Evolutionary conservation across 768 basidiomycete genomes (phyloP).

Genomic region (Termitomyces sp.): DNA sequence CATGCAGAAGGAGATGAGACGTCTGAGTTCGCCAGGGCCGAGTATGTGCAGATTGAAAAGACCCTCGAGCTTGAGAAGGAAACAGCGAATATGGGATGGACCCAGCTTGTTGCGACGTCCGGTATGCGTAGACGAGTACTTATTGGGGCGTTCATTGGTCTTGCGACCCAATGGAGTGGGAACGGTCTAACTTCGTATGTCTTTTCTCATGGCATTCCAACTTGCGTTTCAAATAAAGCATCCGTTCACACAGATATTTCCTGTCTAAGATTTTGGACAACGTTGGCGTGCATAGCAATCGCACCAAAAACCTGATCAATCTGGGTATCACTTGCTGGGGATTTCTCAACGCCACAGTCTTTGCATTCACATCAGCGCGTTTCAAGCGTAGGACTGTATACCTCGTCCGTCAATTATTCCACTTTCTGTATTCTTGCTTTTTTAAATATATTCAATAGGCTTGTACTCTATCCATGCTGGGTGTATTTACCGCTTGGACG

Average conservation of each 20-base stretch:
- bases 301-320: slow-evolving; percentile 54
- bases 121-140: slow-evolving; percentile 52
- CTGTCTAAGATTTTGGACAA: slow-evolving; percentile 51
- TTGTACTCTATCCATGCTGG: slow-evolving; percentile 43
- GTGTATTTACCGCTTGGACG: slow-evolving; percentile 55
- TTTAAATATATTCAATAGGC: slow-evolving; percentile 24
- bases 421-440: background rate
- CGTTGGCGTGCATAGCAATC: slow-evolving; percentile 48
- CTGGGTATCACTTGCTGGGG: slow-evolving; percentile 53
- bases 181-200: slow-evolving; percentile 53
- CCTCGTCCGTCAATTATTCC: slow-evolving; percentile 32
- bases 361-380: slow-evolving; percentile 48
- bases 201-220: background rate
- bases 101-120: slow-evolving; percentile 37
- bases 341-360: slow-evolving; percentile 47
- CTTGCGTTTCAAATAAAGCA: too few species aligned
- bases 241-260: slow-evolving; percentile 39
- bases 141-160: slow-evolving; percentile 46
- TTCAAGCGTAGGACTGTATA: slow-evolving; percentile 49
- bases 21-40: slow-evolving; percentile 55
- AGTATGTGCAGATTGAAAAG: slow-evolving; percentile 53
- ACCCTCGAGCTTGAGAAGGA: slow-evolving; percentile 53
- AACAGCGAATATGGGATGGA: slow-evolving; percentile 43
- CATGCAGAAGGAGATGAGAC: slow-evolving; percentile 56
- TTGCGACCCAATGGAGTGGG: slow-evolving; percentile 64